phyloP scores from a whole-genome alignment of 805 yeast species.

The Naumovozyma castellii region DNA sequence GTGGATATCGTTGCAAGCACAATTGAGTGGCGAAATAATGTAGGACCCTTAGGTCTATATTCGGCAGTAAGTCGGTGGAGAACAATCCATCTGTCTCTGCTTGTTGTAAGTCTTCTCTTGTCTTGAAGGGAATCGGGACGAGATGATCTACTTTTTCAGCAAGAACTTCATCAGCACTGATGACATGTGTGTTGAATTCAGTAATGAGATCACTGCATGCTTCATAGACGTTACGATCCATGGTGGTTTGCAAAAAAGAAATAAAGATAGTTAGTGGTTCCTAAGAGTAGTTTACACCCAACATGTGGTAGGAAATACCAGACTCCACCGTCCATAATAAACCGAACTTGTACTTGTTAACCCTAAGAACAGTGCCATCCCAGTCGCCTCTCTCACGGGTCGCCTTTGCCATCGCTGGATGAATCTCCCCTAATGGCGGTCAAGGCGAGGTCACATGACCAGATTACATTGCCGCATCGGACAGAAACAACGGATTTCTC shows the following conservation, averaged over 20 bases:
- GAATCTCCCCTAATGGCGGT: constrained; percentile 61
- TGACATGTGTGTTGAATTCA: constrained; percentile 17
- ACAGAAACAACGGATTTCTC: constrained; percentile 41
- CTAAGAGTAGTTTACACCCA: background rate
- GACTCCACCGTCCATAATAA: constrained; percentile 2
- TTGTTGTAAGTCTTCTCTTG: constrained; percentile 22
- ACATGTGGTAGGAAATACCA: constrained; percentile 5
- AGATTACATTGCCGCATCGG: constrained; percentile 38
- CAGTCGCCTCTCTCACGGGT: constrained; percentile 63
- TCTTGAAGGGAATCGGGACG: constrained; percentile 27
- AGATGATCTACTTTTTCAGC: constrained; percentile 18
- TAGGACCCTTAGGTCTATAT: constrained; percentile 27
- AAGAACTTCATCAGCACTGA: constrained; percentile 28
- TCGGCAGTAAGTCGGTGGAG: constrained; percentile 24
- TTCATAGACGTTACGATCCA: constrained; percentile 26
- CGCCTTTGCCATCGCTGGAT: constrained; percentile 57
- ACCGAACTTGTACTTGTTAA: background rate
- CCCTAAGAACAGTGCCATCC: constrained; percentile 39
- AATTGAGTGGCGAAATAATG: constrained; percentile 31
- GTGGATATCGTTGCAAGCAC: constrained; percentile 24
- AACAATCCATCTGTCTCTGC: constrained; percentile 15
- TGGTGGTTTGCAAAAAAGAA: constrained; percentile 1
- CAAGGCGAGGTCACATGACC: constrained; percentile 23
- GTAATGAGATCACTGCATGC: constrained; percentile 24
- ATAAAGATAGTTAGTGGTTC: constrained; percentile 7